phyloP scores from a whole-genome alignment of 108 stramenopile species.

The Fragilaria crotonensis region DNA sequence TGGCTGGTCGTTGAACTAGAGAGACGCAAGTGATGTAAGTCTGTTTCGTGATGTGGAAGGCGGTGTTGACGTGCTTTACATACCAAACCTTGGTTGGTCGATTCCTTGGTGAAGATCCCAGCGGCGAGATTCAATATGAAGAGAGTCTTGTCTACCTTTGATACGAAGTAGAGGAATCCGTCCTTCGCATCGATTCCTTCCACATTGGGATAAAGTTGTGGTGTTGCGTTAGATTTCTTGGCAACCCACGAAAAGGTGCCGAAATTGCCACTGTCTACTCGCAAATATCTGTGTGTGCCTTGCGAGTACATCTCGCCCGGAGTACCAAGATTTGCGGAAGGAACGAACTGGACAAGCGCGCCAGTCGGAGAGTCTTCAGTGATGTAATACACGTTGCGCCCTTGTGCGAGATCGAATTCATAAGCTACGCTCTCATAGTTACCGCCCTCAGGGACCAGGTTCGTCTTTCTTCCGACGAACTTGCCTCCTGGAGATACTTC shows the following conservation, averaged over 20 bases:
- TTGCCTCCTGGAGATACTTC: slow-evolving; percentile 4
- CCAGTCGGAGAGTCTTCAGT: slow-evolving; percentile 5
- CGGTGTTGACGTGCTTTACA: too few species aligned
- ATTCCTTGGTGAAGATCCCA: not conserved
- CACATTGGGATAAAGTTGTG: not conserved
- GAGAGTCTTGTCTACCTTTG: not conserved
- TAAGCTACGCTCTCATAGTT: slow-evolving; percentile 19
- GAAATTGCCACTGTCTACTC: too few species aligned
- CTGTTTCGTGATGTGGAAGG: too few species aligned
- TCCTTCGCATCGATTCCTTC: slow-evolving; percentile 1
- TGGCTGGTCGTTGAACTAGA: not conserved
- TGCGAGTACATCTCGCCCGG: too few species aligned
- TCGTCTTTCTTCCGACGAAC: not conserved
- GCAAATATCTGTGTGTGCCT: too few species aligned
- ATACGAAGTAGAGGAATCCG: not conserved
- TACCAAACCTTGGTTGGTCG: slow-evolving; percentile 5
- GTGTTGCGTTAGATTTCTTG: not conserved
- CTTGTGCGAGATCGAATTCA: too few species aligned
- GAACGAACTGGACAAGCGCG: slow-evolving; percentile 1
- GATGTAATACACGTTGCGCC: slow-evolving; percentile 4
- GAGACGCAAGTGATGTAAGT: too few species aligned
- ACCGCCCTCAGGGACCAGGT: slow-evolving; percentile 20
- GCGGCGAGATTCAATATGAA: slow-evolving; percentile 17
- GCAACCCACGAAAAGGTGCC: not conserved
- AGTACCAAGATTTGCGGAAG: too few species aligned